Conservation (phyloP, 495 filamentous ascomycete genomes). For the Aspergillus sclerotioniger region DNA sequence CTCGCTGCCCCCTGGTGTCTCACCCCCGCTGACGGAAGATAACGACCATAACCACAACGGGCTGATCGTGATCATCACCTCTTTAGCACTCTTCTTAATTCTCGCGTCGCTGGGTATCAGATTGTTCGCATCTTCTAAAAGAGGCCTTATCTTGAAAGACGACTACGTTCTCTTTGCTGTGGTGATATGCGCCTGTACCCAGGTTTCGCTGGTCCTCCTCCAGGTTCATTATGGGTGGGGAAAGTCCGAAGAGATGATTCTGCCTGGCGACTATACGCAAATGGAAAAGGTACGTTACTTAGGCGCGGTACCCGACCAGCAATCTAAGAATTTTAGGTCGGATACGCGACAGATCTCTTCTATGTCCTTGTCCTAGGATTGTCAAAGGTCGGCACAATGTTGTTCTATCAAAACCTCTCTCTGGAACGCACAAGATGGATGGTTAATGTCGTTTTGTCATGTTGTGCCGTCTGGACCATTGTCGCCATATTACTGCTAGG, state of each 20-base stretch:
- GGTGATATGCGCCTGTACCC: slow-evolving; percentile 14
- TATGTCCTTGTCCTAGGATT: slow-evolving; percentile 14
- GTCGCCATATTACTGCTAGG: slow-evolving; percentile 17
- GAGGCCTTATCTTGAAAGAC: slow-evolving; percentile 17
- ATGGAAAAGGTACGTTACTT: slow-evolving; percentile 11
- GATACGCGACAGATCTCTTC: slow-evolving; percentile 13
- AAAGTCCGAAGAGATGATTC: background rate
- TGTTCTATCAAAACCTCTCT: slow-evolving; percentile 9
- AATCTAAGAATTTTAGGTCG: background rate
- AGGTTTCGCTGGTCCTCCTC: slow-evolving; percentile 10
- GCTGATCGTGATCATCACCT: slow-evolving; percentile 27
- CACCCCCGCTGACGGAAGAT: slow-evolving; percentile 24
- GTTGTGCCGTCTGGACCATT: slow-evolving; percentile 15
- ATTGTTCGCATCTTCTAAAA: slow-evolving; percentile 18
- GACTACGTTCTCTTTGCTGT: slow-evolving; percentile 22
- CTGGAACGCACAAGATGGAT: slow-evolving; percentile 14
- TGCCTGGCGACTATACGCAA: background rate
- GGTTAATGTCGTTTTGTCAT: slow-evolving; percentile 12
- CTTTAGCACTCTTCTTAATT: slow-evolving; percentile 21
- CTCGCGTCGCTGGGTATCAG: slow-evolving; percentile 22
- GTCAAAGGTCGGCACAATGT: slow-evolving; percentile 9
- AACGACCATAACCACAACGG: slow-evolving; percentile 30
- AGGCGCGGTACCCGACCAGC: background rate
- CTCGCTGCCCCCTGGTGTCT: slow-evolving; percentile 16
- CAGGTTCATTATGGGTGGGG: slow-evolving; percentile 17